Percentiles rank a stretch among this genome's conserved stretches.
phyloP scores from a whole-genome alignment of 306 rosid genomes.

The Sophora flavescens region DNA sequence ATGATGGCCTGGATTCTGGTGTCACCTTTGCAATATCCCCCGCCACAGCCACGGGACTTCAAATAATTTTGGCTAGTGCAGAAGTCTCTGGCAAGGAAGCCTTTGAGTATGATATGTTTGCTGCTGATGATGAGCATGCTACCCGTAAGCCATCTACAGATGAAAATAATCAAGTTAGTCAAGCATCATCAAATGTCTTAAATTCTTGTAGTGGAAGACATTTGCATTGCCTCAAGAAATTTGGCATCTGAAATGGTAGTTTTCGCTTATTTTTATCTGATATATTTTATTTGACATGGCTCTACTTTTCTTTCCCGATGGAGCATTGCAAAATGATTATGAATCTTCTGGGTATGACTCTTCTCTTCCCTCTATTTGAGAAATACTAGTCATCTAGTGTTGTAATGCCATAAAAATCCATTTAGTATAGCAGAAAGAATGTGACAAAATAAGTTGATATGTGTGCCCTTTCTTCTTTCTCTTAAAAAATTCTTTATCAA shows the following conservation, averaged over 20 bases:
- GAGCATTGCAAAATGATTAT: conserved; percentile 60
- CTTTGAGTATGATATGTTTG: conserved; percentile 84
- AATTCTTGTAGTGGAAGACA: conserved; percentile 55
- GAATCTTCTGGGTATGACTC: conserved; percentile 70
- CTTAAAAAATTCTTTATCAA: conserved; percentile 25
- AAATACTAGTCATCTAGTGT: neutral
- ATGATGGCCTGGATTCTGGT: conserved; percentile 53
- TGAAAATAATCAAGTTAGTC: conserved; percentile 55
- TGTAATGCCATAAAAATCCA: neutral
- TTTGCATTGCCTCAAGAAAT: conserved; percentile 9
- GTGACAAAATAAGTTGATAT: conserved; percentile 9
- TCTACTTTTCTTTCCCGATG: conserved; percentile 52
- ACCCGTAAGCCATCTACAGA: conserved; percentile 58
- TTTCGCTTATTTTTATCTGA: conserved; percentile 21
- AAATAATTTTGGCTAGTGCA: conserved; percentile 49
- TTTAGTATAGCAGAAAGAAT: neutral
- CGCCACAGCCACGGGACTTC: conserved; percentile 33
- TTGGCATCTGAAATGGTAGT: conserved; percentile 38
- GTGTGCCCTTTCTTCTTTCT: conserved; percentile 4
- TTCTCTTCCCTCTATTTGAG: conserved; percentile 34
- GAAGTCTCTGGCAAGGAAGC: conserved; percentile 58
- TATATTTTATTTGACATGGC: conserved; percentile 14
- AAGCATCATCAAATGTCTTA: conserved; percentile 45
- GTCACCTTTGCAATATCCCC: conserved; percentile 45
- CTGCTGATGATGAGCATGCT: conserved; percentile 66